Conservation (phyloP, 1,284 basidiomycete genomes). For the Melanopsichium pennsylvanicum region DNA sequence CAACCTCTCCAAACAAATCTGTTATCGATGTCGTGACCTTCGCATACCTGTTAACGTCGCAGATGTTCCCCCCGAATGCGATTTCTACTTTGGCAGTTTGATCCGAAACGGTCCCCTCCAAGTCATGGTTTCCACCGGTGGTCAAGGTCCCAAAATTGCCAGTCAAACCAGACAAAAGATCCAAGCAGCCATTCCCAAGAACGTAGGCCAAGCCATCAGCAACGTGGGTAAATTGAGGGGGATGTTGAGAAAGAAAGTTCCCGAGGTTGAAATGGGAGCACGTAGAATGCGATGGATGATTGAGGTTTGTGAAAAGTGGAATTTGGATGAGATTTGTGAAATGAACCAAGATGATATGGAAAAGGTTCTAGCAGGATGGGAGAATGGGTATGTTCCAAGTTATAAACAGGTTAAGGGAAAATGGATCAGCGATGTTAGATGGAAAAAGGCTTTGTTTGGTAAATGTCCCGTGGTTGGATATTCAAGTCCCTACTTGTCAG, state of each 20-base stretch:
- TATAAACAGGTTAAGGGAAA: slow-evolving; percentile 51
- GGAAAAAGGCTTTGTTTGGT: slow-evolving; percentile 48
- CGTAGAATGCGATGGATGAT: slow-evolving; percentile 96
- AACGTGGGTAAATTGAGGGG: slow-evolving; percentile 78
- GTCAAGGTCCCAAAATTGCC: slow-evolving; percentile 89
- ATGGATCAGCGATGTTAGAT: slow-evolving; percentile 14
- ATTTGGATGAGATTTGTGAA: slow-evolving; percentile 76
- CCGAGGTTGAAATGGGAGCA: slow-evolving; percentile 77
- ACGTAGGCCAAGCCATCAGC: slow-evolving; percentile 80
- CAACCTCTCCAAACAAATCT: slow-evolving; percentile 75
- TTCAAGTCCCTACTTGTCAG: slow-evolving; percentile 50
- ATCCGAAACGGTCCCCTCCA: slow-evolving; percentile 89
- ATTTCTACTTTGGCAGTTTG: slow-evolving; percentile 97
- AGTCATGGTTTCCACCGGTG: slow-evolving; percentile 94
- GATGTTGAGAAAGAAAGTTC: slow-evolving; percentile 76
- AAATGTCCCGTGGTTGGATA: slow-evolving; percentile 57
- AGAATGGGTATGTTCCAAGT: slow-evolving; percentile 57
- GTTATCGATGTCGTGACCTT: slow-evolving; percentile 74
- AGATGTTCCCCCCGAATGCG: slow-evolving; percentile 86
- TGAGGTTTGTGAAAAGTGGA: slow-evolving; percentile 83
- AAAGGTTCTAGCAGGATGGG: slow-evolving; percentile 64
- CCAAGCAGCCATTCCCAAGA: slow-evolving; percentile 75
- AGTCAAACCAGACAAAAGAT: slow-evolving; percentile 80
- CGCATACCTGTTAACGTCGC: slow-evolving; percentile 92
- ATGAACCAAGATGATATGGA: slow-evolving; percentile 71